Percentiles rank a stretch among this genome's conserved stretches.
Conservation (phyloP, 2,329 filamentous ascomycete genomes). For the Penicillium sp. region DNA sequence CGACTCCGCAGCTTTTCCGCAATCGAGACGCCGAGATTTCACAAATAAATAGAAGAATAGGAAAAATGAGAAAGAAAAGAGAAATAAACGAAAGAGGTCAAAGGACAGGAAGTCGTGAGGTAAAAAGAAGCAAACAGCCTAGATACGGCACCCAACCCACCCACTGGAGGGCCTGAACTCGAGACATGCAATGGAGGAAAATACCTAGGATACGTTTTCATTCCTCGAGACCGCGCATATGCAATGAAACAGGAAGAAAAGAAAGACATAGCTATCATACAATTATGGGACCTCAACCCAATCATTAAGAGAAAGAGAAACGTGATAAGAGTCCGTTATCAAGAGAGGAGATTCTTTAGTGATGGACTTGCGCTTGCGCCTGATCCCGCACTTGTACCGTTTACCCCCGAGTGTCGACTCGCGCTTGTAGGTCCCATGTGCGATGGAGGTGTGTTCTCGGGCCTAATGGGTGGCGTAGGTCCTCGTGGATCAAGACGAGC, state of each 20-base stretch:
- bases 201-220: not conserved
- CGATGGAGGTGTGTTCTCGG: conserved; percentile 30
- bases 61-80: conserved; percentile 7
- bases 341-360: conserved; percentile 71
- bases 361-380: conserved; percentile 79
- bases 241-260: conserved; percentile 4
- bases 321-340: conserved; percentile 17
- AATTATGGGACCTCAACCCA: not conserved
- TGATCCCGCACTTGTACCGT: conserved; percentile 31
- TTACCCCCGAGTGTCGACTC: conserved; percentile 27
- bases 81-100: conserved; percentile 2
- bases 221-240: conserved; percentile 6
- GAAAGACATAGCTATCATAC: conserved; percentile 9
- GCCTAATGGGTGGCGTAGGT: conserved; percentile 30
- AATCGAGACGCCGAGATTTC: conserved; percentile 21
- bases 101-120: not conserved
- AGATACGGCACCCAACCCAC: not conserved
- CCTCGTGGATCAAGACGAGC: conserved; percentile 36
- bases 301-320: not conserved
- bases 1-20: conserved; percentile 12
- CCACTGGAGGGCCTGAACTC: not conserved
- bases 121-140: not conserved
- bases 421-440: conserved; percentile 26
- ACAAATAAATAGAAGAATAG: conserved; percentile 6
- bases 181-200: not conserved